Evolutionary conservation across 208 protist species (phyloP).

Genomic region (Wallacemonas sp.): DNA sequence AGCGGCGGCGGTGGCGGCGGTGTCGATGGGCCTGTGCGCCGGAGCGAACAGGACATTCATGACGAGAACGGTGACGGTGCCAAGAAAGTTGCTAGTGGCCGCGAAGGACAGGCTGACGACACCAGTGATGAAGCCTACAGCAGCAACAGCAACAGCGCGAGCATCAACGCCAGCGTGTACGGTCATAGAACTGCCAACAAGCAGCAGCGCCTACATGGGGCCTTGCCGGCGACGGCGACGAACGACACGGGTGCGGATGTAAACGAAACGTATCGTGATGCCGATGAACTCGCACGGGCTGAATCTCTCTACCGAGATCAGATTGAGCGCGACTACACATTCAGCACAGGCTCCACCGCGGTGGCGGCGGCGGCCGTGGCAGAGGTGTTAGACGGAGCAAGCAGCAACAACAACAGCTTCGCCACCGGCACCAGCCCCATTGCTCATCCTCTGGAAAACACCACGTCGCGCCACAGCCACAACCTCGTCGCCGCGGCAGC

Average conservation of each 20-base stretch:
- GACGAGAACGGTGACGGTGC: too few species aligned
- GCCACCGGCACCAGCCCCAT: neutral
- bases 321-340: slow-evolving; percentile 81
- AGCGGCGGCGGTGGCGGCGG: too few species aligned
- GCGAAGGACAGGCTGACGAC: too few species aligned
- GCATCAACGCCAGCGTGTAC: neutral
- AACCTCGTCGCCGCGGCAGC: neutral
- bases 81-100: too few species aligned
- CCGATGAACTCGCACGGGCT: slow-evolving; percentile 51
- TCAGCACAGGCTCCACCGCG: slow-evolving; percentile 43
- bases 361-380: slow-evolving; percentile 6
- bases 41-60: too few species aligned
- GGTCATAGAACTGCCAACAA: neutral
- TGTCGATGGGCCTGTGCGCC: too few species aligned
- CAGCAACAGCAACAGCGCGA: neutral
- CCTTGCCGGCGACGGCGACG: neutral
- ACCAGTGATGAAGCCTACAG: neutral
- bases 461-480: neutral
- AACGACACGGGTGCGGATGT: neutral
- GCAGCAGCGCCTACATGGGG: too few species aligned
- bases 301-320: slow-evolving; percentile 75
- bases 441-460: neutral
- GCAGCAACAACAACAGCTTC: slow-evolving; percentile 9
- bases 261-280: slow-evolving; percentile 12
- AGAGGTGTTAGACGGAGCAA: neutral